phyloP scores from a whole-genome alignment of 306 rosid genomes.

The Trifolium fragiferum region DNA sequence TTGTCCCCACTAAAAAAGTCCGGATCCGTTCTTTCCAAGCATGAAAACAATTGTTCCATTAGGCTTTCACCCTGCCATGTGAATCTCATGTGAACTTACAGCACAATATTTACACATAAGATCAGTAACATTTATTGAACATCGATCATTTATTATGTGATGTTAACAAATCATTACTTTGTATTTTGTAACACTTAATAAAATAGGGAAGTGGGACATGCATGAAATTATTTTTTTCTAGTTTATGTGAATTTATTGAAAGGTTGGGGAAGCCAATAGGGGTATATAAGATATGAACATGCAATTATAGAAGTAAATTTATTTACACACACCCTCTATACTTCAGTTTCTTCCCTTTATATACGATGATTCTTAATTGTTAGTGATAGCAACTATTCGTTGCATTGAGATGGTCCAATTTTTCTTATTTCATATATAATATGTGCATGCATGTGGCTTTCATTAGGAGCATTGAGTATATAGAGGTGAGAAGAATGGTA shows the following conservation, averaged over 20 bases:
- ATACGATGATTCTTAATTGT: background rate
- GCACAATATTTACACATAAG: background rate
- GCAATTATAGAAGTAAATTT: background rate
- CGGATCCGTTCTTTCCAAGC: background rate
- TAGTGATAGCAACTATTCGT: background rate
- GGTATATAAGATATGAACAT: too few species aligned
- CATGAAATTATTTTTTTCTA: background rate
- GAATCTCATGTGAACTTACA: background rate
- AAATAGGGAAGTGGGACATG: background rate
- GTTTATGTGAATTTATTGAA: background rate
- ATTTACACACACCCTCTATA: background rate
- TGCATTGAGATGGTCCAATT: too few species aligned
- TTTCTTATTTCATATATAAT: too few species aligned
- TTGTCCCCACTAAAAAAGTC: too few species aligned
- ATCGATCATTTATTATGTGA: background rate
- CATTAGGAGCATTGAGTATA: too few species aligned
- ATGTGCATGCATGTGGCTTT: too few species aligned
- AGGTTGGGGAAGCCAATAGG: background rate
- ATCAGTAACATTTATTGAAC: background rate
- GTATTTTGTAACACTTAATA: background rate
- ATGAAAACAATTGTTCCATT: background rate
- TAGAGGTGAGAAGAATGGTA: too few species aligned
- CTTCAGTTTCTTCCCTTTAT: background rate
- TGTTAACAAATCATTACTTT: background rate
- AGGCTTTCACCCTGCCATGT: constrained; percentile 7